Base-by-base conservation (phyloP, 2,329 filamentous ascomycete species). In the Bertia moriformis region DNA sequence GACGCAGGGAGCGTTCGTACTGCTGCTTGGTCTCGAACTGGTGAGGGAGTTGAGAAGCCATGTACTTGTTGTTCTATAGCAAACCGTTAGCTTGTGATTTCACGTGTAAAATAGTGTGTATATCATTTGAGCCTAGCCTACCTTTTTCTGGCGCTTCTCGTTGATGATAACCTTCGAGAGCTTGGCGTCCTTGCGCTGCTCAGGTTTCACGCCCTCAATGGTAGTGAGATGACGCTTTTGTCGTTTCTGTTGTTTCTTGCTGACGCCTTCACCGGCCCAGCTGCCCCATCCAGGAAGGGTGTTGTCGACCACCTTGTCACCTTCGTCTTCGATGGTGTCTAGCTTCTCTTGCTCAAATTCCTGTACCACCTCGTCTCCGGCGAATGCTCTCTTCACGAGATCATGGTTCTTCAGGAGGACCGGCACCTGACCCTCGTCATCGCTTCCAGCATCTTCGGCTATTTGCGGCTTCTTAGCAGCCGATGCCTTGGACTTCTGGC, bases 141-240 rank as follows among this genome's bases (percentile, higher is more conserved):
- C 67, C 63, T 83, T 82, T 56, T 79, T 78, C 39, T 79, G 63
- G 19, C 67, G 62, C 58, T 79, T 82, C 62, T 84, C 73, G 45
- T 77, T 82, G 48, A 84, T 75, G 45, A 84, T 81, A n/a, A 84
- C 78, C 24, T 70, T 65, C 20, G 73, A 67, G 38, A 82, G 57
- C 48, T 74, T 78, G 37, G 66, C 65, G 50, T 84, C 79, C 52
- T 77, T 76, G 37, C 79, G 66, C 41, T 78, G 66, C 17, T 68
- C 61, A 10, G 68, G 64, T 46, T 71, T 69, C 39, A 81, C 64
- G n/a, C 78, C 78, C 32, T 73, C 65, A 14, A 60, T 49, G 41
- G 64, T 66, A 3, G 55, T 65, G 27, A 71, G 53, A 36, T 64
- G 58, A 39, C 62, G 58, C 42, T 55, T 57, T 50, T 66, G 67